Evolutionary conservation across 2,329 filamentous ascomycete genomes (phyloP).

Genomic region (Nigrospora sphaerica): DNA sequence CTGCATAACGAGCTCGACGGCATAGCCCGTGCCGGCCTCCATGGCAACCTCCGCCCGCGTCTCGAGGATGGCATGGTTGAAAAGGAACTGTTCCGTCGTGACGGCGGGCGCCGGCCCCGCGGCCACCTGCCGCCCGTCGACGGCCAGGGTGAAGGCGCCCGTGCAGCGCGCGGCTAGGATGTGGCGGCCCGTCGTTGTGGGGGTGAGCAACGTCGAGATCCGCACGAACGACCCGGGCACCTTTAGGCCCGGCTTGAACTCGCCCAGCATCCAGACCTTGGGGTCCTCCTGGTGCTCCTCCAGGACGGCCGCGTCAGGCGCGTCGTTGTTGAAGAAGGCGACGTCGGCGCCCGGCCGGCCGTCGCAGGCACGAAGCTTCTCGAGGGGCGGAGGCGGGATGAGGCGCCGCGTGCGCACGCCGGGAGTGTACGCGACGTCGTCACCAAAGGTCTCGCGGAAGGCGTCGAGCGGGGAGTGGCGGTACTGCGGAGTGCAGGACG

Average conservation of each 20-base stretch:
- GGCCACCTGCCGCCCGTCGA: too few relatives aligned
- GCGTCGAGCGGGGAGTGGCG: conserved; percentile 58
- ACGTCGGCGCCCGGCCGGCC: too few relatives aligned
- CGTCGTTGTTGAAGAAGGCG: not conserved
- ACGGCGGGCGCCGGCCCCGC: too few relatives aligned
- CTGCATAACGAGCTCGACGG: conserved; percentile 24
- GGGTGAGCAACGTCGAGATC: too few relatives aligned
- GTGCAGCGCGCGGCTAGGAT: too few relatives aligned
- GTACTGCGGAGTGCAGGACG: conserved; percentile 47
- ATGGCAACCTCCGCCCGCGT: not conserved
- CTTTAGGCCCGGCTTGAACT: not conserved
- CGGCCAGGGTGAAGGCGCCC: too few relatives aligned
- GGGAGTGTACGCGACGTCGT: conserved; percentile 37
- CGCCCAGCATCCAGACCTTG: not conserved
- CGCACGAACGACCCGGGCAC: too few relatives aligned
- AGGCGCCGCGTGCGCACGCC: conserved; percentile 29
- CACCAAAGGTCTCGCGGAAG: conserved; percentile 43
- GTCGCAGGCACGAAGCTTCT: conserved; percentile 48
- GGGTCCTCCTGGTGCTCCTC: too few relatives aligned
- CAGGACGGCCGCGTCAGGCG: not conserved
- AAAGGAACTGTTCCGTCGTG: too few relatives aligned
- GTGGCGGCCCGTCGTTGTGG: too few relatives aligned
- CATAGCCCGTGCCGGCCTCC: not conserved
- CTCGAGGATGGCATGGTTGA: too few relatives aligned
- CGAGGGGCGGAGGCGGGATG: conserved; percentile 56